Evolutionary conservation across 1,139 yeast species (phyloP).

Genomic region (Candida tetrigidarum): DNA sequence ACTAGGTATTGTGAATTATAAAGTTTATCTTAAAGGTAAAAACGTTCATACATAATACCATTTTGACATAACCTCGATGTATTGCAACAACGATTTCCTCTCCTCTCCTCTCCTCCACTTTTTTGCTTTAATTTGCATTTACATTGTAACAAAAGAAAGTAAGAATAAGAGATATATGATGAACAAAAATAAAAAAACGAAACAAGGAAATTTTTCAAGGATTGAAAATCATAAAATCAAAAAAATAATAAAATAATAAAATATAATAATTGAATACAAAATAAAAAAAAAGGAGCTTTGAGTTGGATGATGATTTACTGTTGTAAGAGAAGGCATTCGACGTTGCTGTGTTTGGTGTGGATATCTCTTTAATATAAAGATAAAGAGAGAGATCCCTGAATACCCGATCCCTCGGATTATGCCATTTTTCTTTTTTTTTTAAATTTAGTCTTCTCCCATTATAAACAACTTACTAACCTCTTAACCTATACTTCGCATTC

Average conservation of each 20-base stretch:
- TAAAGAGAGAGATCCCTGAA: neutral
- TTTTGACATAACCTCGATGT: neutral
- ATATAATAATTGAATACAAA: no score
- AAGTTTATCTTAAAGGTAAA: neutral
- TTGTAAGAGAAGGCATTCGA: neutral
- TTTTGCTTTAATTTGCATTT: no score
- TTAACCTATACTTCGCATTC: neutral
- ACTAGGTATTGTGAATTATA: conserved; percentile 1
- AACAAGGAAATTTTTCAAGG: neutral
- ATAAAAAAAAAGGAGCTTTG: neutral
- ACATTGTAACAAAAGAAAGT: neutral
- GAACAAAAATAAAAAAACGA: neutral
- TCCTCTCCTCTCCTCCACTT: no score
- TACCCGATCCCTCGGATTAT: neutral
- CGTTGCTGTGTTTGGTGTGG: no score
- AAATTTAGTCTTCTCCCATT: neutral
- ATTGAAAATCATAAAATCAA: no score
- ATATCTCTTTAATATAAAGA: no score
- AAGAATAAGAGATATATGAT: neutral
- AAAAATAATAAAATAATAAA: no score
- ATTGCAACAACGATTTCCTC: no score
- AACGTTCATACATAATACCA: neutral
- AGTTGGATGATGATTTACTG: neutral
- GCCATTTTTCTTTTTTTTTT: neutral
- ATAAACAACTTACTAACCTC: neutral